Base-by-base conservation (phyloP, 768 basidiomycete genomes). In the Phanerochaete carnosa region DNA sequence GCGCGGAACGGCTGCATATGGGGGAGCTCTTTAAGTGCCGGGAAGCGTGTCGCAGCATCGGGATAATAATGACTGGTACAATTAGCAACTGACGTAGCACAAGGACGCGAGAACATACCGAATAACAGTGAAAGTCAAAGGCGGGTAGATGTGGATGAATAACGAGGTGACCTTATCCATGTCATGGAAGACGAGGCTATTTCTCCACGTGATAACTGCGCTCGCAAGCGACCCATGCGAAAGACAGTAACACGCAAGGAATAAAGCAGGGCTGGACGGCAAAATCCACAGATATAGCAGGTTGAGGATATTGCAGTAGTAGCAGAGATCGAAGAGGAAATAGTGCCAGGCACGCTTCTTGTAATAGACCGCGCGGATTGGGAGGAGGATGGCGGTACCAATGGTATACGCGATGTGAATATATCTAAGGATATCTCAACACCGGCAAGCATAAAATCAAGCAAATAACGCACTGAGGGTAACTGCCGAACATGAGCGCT, bases 161-260 rank as follows among this genome's bases (percentile, higher is more conserved):
- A 99, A 77, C 11, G 91, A 94, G 19, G 92, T 98, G 69, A 98
- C 92, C 74, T 98, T 98, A 73, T 99, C 97, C 58, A 86, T 82
- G 68, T 96, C 95, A 69, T 99, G 97, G 77, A 99, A 99, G 2
- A 99, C 97, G 25, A 99, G 85, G 65, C 93, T 95, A 69, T 99
- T 99, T 62, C 97, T 83, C 97, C 97, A 99, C 11, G 96, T 98
- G 66, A 98, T 92, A 52, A 98, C 95, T 0, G 96, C 95, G 55
- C 91, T 93, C 0, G 93, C 95, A 32, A 97, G 82, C 0, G 91
- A 84, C 0, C 95, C 97, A 70, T 97, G 89, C 0, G 94, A 91
- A 26, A 98, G 82, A 65, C 92, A 92, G 69, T 97, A 98, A 69
- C 93, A 95, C 3, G 95, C 92, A 53, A 93, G 84, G 74, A 96